phyloP scores from a whole-genome alignment of 257 asterid species.

The Anisodus tanguticus region DNA sequence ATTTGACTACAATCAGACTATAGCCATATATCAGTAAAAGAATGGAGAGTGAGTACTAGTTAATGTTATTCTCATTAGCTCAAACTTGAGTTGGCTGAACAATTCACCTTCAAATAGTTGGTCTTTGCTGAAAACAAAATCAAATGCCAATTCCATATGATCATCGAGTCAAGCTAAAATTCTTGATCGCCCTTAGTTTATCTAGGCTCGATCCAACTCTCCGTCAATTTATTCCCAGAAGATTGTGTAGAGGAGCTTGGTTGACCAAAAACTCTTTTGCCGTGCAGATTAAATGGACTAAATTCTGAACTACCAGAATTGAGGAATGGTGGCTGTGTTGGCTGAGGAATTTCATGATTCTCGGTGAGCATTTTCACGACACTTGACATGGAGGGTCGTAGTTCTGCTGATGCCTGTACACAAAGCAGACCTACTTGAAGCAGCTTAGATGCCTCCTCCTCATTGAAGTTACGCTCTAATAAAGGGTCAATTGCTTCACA shows the following conservation, averaged over 20 bases:
- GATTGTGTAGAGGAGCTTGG: constrained; percentile 49
- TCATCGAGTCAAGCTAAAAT: not conserved
- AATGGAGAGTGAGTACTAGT: not conserved
- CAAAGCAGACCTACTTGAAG: constrained; percentile 64
- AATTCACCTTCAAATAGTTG: not conserved
- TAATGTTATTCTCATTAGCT: not conserved
- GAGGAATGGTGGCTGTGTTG: constrained; percentile 74
- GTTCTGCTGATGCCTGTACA: constrained; percentile 63
- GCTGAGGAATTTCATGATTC: constrained; percentile 45
- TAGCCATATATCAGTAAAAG: not conserved
- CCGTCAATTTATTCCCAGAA: constrained; percentile 55
- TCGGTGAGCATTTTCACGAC: constrained; percentile 59
- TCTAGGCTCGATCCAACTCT: constrained; percentile 60
- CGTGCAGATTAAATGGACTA: constrained; percentile 29
- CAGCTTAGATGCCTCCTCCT: constrained; percentile 51
- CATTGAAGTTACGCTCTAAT: constrained; percentile 45
- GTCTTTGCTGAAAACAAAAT: constrained; percentile 20
- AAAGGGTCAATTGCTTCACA: constrained; percentile 56
- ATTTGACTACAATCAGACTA: not conserved
- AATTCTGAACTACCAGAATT: constrained; percentile 40
- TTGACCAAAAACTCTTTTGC: constrained; percentile 32
- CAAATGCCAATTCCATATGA: not conserved
- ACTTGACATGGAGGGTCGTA: constrained; percentile 62
- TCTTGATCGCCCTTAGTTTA: not conserved
- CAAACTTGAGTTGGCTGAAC: not conserved